Evolutionary conservation across 2,329 filamentous ascomycete genomes (phyloP), one percentile per base, ranked within the genome.

Genomic region (Diaporthe eres): DNA sequence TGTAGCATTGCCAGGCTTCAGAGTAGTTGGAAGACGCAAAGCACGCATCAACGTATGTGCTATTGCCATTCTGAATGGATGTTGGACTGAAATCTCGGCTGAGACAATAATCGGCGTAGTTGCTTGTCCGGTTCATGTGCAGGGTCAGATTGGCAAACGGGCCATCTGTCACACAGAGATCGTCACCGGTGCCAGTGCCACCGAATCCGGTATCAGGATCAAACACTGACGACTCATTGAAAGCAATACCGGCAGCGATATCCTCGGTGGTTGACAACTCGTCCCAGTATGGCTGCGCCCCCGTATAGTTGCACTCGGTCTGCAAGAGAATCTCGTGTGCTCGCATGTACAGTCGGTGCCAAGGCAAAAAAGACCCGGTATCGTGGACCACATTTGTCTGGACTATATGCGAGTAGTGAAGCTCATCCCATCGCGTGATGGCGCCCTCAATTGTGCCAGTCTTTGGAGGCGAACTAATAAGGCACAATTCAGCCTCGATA

Each of bases 201-300:
- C 84, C 83, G 49, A 85, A 85, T 12, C 82, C 83, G 3, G 77
- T 78, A 8, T 77, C 76, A 2, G 80, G 67, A 31, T 82, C 81
- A 53, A 84, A 82, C 76, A 13, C 13, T 15, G 37, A 37, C 4
- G 81, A 83, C 28, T 53, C 39, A 2, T 60, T 73, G 34, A 82
- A 78, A 6, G 79, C 65, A 51, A 61, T 42, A 2, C 58, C 58
- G 2, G 58, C 37, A 13, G 37, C 37, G n/a, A 61, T 61, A n/a
- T 44, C 58, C 58, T 80, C 81, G 47, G 81, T 79, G 51, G 84
- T 83, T 4, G 78, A 58, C 6, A 79, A 78, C 77, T 82, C 82
- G 75, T 85, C 82, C 83, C 83, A 85, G 77, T 85, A 84, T 12
- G 79, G 74, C 77, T 82, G 77, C 25, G 74, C 77, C 25, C 79